These are phyloP conservation scores for Fusarium papillatum DNA, from an alignment of 2,329 filamentous ascomycete genomes.

Conservation along the genomic window DNA sequence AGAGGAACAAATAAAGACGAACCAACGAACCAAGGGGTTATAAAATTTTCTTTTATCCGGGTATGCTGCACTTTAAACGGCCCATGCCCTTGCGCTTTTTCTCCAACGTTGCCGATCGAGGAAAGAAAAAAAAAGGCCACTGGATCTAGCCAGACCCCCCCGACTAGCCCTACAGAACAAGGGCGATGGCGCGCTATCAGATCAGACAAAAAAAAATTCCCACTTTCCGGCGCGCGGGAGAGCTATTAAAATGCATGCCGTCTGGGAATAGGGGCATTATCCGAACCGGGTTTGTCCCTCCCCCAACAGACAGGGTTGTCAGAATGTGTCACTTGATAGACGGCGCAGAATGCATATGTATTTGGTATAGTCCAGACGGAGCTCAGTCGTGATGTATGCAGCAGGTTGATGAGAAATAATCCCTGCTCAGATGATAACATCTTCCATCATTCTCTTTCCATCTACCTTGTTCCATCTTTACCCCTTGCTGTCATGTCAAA, in stretches of 20 bases:
- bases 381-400: neutral
- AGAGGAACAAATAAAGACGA: neutral
- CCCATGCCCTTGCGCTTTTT: neutral
- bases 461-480: neutral
- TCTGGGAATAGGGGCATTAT: conserved; percentile 7
- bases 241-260: conserved; percentile 4
- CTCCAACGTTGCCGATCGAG: neutral
- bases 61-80: neutral
- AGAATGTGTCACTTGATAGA: neutral
- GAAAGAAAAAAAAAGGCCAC: neutral
- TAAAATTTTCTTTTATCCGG: neutral
- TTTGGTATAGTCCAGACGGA: neutral
- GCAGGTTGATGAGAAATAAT: neutral
- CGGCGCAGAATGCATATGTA: neutral
- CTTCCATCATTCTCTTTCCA: neutral
- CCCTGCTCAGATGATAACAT: neutral
- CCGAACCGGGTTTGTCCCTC: neutral
- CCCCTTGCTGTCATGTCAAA: conserved; percentile 5
- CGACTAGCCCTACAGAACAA: neutral
- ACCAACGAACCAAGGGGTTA: neutral
- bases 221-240: neutral
- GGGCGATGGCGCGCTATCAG: neutral
- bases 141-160: neutral
- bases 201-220: neutral
- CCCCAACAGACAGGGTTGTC: neutral